Evolutionary conservation across 305 asterid genomes (phyloP).

Genomic region (Solanum hybrid): DNA sequence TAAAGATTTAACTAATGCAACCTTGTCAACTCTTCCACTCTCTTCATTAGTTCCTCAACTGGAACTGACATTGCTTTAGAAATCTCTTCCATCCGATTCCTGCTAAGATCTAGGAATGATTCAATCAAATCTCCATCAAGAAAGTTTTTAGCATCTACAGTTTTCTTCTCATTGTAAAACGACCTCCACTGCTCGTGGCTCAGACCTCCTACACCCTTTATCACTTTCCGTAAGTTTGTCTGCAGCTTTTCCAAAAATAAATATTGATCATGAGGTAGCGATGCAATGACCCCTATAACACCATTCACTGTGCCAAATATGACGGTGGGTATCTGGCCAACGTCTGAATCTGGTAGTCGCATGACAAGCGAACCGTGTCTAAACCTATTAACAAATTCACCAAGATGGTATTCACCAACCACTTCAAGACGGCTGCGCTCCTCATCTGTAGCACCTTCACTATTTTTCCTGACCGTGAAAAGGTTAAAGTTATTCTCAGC

Average conservation of each 20-base stretch:
- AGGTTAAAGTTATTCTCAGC: constrained; percentile 85
- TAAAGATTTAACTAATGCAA: constrained; percentile 38
- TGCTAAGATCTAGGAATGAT: constrained; percentile 73
- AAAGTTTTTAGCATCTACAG: constrained; percentile 65
- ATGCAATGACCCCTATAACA: constrained; percentile 80
- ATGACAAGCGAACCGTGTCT: constrained; percentile 86
- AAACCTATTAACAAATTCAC: constrained; percentile 84
- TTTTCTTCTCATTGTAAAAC: constrained; percentile 81
- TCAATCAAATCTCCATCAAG: constrained; percentile 91
- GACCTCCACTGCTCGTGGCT: constrained; percentile 97
- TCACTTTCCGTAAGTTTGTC: constrained; percentile 59
- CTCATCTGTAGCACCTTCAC: constrained; percentile 94
- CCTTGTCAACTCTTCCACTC: constrained; percentile 95
- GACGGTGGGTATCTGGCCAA: constrained; percentile 84
- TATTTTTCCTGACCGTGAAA: constrained; percentile 83
- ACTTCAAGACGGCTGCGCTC: constrained; percentile 98
- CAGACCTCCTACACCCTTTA: constrained; percentile 88
- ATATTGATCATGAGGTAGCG: constrained; percentile 76
- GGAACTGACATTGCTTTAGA: constrained; percentile 58
- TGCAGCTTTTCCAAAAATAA: constrained; percentile 77
- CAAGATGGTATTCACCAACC: constrained; percentile 85
- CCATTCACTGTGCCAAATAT: constrained; percentile 88
- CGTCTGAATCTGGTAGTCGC: constrained; percentile 89
- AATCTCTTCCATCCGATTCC: constrained; percentile 76
- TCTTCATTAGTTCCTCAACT: constrained; percentile 94